Evolutionary conservation across 75 land plant genomes (phyloP).

Genomic region (Selaginella moellendorffii): DNA sequence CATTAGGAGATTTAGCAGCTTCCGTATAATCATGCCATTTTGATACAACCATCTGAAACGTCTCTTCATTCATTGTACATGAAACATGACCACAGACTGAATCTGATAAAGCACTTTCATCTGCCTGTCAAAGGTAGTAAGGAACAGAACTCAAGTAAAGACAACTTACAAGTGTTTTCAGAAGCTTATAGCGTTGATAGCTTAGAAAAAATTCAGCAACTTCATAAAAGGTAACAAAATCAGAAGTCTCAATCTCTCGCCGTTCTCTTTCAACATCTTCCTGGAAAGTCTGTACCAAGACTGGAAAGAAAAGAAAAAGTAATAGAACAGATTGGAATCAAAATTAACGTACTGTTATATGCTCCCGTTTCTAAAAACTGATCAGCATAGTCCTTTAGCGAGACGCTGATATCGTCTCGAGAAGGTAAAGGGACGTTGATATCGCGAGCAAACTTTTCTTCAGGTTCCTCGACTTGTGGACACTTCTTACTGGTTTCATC

Average conservation of each 20-base stretch:
- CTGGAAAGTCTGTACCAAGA: constrained; percentile 72
- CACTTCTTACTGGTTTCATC: constrained; percentile 26
- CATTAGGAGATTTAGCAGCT: constrained; percentile 46
- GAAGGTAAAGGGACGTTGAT: constrained; percentile 25
- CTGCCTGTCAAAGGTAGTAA: too few relatives aligned
- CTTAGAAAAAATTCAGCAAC: constrained; percentile 59
- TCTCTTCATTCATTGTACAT: constrained; percentile 70
- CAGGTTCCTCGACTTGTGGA: constrained; percentile 39
- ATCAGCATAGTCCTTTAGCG: constrained; percentile 44
- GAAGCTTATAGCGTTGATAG: constrained; percentile 42
- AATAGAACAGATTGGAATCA: neutral
- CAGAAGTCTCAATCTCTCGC: constrained; percentile 42
- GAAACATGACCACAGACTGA: constrained; percentile 76
- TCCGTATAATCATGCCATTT: constrained; percentile 71
- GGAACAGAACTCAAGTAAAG: too few relatives aligned
- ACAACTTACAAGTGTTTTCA: neutral
- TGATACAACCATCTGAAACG: constrained; percentile 55
- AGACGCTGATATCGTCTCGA: constrained; percentile 29
- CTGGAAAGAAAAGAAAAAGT: constrained; percentile 20
- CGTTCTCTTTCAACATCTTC: constrained; percentile 74
- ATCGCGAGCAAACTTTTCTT: constrained; percentile 46
- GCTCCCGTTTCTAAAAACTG: constrained; percentile 50
- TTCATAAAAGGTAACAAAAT: constrained; percentile 50
- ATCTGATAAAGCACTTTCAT: constrained; percentile 16
- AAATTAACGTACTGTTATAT: constrained; percentile 48